These are phyloP conservation scores for Candida parachauliodes DNA, from an alignment of 805 yeast genomes.

Conservation along the genomic window DNA sequence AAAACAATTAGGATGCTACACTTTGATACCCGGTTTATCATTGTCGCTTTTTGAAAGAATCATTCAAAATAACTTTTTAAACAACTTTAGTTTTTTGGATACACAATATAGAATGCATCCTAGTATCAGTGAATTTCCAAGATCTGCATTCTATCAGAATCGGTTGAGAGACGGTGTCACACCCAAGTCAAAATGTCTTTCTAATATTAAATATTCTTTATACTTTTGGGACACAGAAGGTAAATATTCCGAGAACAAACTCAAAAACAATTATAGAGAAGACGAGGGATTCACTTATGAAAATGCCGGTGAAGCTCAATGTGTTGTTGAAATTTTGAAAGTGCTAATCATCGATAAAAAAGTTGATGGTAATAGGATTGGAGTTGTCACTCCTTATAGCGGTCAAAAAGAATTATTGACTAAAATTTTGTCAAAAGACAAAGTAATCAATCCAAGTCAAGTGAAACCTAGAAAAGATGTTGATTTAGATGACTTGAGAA, in stretches of 20 bases:
- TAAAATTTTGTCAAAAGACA: constrained; percentile 43
- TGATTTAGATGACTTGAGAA: constrained; percentile 57
- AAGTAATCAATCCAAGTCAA: constrained; percentile 52
- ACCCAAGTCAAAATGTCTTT: constrained; percentile 45
- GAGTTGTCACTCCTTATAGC: constrained; percentile 72
- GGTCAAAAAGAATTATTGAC: constrained; percentile 69
- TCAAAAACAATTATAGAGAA: constrained; percentile 42
- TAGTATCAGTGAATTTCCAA: constrained; percentile 54
- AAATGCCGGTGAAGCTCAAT: constrained; percentile 51
- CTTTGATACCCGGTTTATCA: constrained; percentile 62
- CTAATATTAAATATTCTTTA: constrained; percentile 51
- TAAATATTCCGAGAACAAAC: constrained; percentile 43
- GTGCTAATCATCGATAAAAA: constrained; percentile 52
- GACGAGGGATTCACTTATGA: constrained; percentile 55
- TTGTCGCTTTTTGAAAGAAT: constrained; percentile 68
- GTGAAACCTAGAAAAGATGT: constrained; percentile 46
- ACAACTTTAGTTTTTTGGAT: constrained; percentile 62
- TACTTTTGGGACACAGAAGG: constrained; percentile 59
- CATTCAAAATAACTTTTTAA: constrained; percentile 55
- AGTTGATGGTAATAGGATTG: constrained; percentile 48
- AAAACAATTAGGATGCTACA: constrained; percentile 67
- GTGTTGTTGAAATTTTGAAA: constrained; percentile 44
- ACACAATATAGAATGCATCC: constrained; percentile 72
- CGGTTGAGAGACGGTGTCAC: constrained; percentile 56
- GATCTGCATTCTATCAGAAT: constrained; percentile 47